Percentiles rank a stretch among this genome's conserved stretches.
These are phyloP conservation scores for Geosmithia morbida DNA, from an alignment of 2,329 filamentous ascomycete genomes.

Conservation along the genomic window DNA sequence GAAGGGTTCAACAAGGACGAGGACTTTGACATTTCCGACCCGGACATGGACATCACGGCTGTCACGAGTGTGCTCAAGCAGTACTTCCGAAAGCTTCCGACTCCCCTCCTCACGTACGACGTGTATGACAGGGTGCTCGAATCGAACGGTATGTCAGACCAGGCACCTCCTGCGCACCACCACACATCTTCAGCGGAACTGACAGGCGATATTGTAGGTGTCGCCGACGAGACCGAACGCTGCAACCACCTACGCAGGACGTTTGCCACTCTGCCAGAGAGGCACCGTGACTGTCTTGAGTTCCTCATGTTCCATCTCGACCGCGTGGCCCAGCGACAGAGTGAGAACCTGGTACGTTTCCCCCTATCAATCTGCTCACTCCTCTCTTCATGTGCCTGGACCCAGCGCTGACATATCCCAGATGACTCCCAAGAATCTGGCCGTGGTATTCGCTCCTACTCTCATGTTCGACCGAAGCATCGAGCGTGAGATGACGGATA, in stretches of 20 bases:
- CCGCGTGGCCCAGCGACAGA: conserved; percentile 68
- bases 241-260: conserved; percentile 58
- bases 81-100: conserved; percentile 89
- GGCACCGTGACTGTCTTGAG: conserved; percentile 79
- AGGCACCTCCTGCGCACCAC: too few species aligned
- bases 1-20: conserved; percentile 79
- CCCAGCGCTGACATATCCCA: conserved; percentile 13
- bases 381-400: background rate
- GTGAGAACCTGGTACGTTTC: conserved; percentile 61
- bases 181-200: too few species aligned
- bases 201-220: conserved; percentile 26
- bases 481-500: conserved; percentile 91
- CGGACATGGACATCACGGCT: conserved; percentile 86
- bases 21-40: conserved; percentile 86
- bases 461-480: conserved; percentile 88
- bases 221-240: conserved; percentile 52
- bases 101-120: conserved; percentile 79
- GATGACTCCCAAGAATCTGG: conserved; percentile 95
- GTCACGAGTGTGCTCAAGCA: conserved; percentile 94
- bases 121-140: conserved; percentile 84
- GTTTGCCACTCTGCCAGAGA: conserved; percentile 64
- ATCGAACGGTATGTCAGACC: conserved; percentile 46
- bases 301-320: conserved; percentile 90
- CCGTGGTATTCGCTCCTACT: conserved; percentile 93
- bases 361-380: background rate